Evolutionary conservation across 176 grass and related monocot genomes (phyloP).

Genomic region (Aegilops bicornis): DNA sequence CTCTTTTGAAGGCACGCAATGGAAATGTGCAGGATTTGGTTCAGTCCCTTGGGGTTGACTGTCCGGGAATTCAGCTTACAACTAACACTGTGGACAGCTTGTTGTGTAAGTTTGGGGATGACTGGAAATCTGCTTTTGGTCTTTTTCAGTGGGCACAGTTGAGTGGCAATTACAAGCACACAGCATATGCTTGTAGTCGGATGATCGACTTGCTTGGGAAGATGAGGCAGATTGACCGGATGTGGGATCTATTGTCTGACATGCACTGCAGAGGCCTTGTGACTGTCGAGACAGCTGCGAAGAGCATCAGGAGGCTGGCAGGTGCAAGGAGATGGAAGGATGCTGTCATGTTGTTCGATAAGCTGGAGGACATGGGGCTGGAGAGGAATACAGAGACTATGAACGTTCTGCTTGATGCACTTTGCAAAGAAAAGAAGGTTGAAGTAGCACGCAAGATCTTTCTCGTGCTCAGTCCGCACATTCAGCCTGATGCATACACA

Average conservation of each 20-base stretch:
- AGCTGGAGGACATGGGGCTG: slow-evolving; percentile 64
- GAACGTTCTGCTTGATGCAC: slow-evolving; percentile 77
- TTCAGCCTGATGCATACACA: slow-evolving; percentile 63
- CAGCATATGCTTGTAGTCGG: slow-evolving; percentile 52
- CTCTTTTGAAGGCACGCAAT: slow-evolving; percentile 44
- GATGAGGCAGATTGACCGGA: slow-evolving; percentile 70
- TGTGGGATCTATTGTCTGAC: slow-evolving; percentile 74
- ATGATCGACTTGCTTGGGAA: slow-evolving; percentile 89
- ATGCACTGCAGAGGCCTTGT: slow-evolving; percentile 49
- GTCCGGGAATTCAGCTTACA: slow-evolving; percentile 43
- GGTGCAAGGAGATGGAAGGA: slow-evolving; percentile 78
- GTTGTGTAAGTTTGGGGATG: slow-evolving; percentile 64
- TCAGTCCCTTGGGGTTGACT: slow-evolving; percentile 45
- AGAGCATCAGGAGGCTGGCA: slow-evolving; percentile 80
- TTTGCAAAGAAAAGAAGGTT: slow-evolving; percentile 87
- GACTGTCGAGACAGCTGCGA: slow-evolving; percentile 60
- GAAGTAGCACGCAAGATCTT: slow-evolving; percentile 62
- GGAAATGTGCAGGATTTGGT: slow-evolving; percentile 58
- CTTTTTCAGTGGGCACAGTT: slow-evolving; percentile 79
- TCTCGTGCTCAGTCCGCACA: slow-evolving; percentile 50
- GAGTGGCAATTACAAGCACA: slow-evolving; percentile 55
- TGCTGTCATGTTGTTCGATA: slow-evolving; percentile 53
- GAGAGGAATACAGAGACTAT: slow-evolving; percentile 63
- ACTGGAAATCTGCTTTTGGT: slow-evolving; percentile 82
- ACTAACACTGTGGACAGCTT: slow-evolving; percentile 57